Evolutionary conservation across 306 rosid species (phyloP).

Genomic region (Psophocarpus tetragonolobus): DNA sequence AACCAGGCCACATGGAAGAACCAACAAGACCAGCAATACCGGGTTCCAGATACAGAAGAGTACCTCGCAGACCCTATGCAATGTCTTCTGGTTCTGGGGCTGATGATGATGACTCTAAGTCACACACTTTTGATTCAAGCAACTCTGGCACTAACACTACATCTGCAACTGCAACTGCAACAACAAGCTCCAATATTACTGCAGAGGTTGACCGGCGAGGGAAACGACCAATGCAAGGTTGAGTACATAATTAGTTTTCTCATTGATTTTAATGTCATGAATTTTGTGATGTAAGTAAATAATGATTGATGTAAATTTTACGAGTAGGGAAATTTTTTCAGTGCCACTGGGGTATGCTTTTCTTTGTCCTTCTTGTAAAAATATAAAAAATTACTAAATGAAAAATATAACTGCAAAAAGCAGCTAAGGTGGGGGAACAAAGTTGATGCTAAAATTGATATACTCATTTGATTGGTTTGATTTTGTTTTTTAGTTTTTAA

Average conservation of each 20-base stretch:
- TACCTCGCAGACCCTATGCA: slow-evolving; percentile 32
- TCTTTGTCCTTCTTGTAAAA: neutral
- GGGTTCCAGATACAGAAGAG: slow-evolving; percentile 62
- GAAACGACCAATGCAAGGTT: slow-evolving; percentile 60
- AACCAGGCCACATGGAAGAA: slow-evolving; percentile 63
- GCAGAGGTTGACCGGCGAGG: slow-evolving; percentile 45
- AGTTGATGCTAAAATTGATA: too few species aligned
- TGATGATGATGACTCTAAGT: slow-evolving; percentile 45
- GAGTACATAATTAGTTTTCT: neutral
- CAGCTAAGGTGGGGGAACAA: too few species aligned
- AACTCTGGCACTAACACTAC: slow-evolving; percentile 14
- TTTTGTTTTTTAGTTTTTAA: too few species aligned
- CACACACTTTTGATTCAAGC: slow-evolving; percentile 45
- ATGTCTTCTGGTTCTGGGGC: slow-evolving; percentile 39
- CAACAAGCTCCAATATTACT: slow-evolving; percentile 36
- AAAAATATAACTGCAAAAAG: neutral
- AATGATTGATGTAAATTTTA: neutral
- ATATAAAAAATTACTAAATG: neutral
- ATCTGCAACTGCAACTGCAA: slow-evolving; percentile 21
- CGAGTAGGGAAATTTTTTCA: neutral
- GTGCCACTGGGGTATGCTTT: neutral
- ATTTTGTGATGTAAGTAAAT: neutral
- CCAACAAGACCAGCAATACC: slow-evolving; percentile 73
- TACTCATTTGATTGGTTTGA: too few species aligned
- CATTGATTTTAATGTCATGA: neutral